Evolutionary conservation across 225 moss, liverwort and hornwort species (phyloP), one percentile per base, ranked within the genome.

Genomic region (Antitrichia curtipendula): DNA sequence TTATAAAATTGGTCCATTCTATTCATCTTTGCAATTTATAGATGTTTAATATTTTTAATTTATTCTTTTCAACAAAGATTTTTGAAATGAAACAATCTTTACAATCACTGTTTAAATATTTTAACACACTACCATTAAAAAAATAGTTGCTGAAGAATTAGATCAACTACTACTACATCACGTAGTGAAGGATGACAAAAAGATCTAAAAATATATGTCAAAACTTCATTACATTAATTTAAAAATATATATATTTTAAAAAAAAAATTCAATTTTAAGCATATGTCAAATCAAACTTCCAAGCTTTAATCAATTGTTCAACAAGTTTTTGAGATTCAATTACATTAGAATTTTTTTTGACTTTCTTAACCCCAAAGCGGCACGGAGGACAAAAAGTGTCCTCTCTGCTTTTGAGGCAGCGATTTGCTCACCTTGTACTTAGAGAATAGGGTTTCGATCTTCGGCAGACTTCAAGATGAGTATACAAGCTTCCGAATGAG

Each of bases 61-160:
- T 16, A 14, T 41, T 70, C 4, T 16, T 16, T 27, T 71, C 27
- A 0, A 27, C 2, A 43, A 43, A 43, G 9, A 71, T 28, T 3
- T 27, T 16, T 71, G 9, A 43, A 71, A 43, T 27, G 16, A 71
- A 43, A 27, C 29, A 45, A 10, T 29, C 3, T 72, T 45, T 17
- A 28, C 0, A 4, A 10, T 18, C 2, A 45, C 10, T 72, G 17
- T 18, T 29, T 29, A 17, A 61, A 29, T 45, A 47, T 45, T 45
- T 29, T n/a, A 4, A 45, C 1, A 71, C 16, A 27, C 16, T 28
- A 71, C 5, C 43, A 16, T 16, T 27, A 71, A 27, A 71, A 40
- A 24, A 22, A 16, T 15, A 27, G 0, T 71, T 43, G 28, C 4
- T 3, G 9, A 43, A 0, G 6, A 28, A 1, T 43, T 27, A 5